phyloP scores from a whole-genome alignment of 2,329 filamentous ascomycete genomes.

The Cladorrhinum sp. region DNA sequence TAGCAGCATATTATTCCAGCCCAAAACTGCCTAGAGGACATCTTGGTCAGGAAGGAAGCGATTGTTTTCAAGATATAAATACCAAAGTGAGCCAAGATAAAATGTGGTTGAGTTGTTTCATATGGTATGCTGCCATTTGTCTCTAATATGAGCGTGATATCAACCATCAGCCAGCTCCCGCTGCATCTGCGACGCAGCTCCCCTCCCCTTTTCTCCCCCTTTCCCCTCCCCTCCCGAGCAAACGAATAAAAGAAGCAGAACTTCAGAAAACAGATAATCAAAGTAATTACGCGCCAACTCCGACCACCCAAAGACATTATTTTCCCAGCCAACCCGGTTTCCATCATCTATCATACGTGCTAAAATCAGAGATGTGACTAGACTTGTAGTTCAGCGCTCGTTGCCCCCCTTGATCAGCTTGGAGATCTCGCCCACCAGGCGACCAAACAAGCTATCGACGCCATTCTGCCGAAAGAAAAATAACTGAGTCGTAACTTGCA shows the following conservation, averaged over 20 bases:
- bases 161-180: constrained; percentile 15
- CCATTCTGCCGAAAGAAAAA: background rate
- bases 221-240: background rate
- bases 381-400: constrained; percentile 18
- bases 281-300: constrained; percentile 27
- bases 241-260: constrained; percentile 19
- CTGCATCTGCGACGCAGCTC: background rate
- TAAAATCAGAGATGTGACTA: constrained; percentile 30
- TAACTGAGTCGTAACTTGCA: background rate
- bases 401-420: background rate
- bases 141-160: constrained; percentile 11
- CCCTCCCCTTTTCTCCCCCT: background rate
- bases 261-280: constrained; percentile 17
- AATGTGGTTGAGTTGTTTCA: constrained; percentile 6
- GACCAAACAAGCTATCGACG: background rate
- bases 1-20: constrained; percentile 1
- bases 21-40: constrained; percentile 1
- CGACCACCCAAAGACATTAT: constrained; percentile 23
- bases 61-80: background rate
- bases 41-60: background rate
- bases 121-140: constrained; percentile 5
- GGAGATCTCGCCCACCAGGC: background rate
- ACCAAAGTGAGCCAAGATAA: background rate
- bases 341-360: constrained; percentile 27
- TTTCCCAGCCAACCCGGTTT: constrained; percentile 25